Evolutionary conservation across 2,329 filamentous ascomycete species (phyloP).

Genomic region (Sporothrix brasiliensis): DNA sequence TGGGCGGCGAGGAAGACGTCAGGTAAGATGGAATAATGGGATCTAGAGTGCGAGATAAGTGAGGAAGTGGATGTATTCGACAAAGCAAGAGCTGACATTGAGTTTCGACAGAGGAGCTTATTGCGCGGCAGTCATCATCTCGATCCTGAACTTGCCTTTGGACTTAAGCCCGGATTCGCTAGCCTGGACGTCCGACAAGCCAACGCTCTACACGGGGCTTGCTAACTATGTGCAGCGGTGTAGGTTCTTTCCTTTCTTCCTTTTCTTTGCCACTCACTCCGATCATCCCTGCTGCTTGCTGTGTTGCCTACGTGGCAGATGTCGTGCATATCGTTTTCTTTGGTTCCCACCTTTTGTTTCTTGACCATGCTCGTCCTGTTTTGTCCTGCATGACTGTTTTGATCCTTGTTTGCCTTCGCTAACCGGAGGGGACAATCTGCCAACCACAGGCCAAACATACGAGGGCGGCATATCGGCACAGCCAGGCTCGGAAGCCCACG

Average conservation of each 20-base stretch:
- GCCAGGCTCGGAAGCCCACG: slow-evolving; percentile 88
- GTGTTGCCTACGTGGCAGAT: slow-evolving; percentile 30
- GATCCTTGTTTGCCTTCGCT: slow-evolving; percentile 5
- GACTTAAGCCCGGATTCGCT: slow-evolving; percentile 74
- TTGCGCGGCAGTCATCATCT: slow-evolving; percentile 83
- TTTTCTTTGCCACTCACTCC: slow-evolving; percentile 2
- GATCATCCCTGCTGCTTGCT: slow-evolving; percentile 3
- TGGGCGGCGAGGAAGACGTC: slow-evolving; percentile 89
- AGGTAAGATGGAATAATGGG: slow-evolving; percentile 57
- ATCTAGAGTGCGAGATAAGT: neutral
- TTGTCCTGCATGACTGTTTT: slow-evolving; percentile 16
- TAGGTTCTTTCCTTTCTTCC: slow-evolving; percentile 50
- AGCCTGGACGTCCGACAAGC: slow-evolving; percentile 63
- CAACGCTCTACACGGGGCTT: slow-evolving; percentile 69
- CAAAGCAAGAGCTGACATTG: neutral
- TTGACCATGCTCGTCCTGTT: neutral
- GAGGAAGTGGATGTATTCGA: neutral
- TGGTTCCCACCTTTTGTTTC: slow-evolving; percentile 1
- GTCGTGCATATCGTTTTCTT: slow-evolving; percentile 28
- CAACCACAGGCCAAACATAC: slow-evolving; percentile 74
- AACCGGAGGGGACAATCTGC: neutral
- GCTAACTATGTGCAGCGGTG: slow-evolving; percentile 80
- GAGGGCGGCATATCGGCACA: slow-evolving; percentile 90
- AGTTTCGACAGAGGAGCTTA: slow-evolving; percentile 72
- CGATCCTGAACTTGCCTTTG: slow-evolving; percentile 77